Evolutionary conservation across 2,329 filamentous ascomycete species (phyloP), one percentile per base, ranked within the genome.

Genomic region (Helotiales sp.): DNA sequence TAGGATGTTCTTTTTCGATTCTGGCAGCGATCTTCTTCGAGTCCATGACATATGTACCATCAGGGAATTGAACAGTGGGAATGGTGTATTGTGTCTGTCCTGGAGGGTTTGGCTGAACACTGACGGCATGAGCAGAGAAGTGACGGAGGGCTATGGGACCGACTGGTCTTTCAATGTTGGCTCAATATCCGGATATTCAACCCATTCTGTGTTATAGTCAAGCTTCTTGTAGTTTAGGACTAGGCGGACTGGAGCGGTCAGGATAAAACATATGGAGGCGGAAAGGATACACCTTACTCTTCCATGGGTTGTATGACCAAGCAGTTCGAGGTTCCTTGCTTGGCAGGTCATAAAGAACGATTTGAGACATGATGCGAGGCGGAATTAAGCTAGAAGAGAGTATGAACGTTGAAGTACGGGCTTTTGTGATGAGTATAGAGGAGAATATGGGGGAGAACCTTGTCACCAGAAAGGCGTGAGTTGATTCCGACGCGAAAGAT

Each of bases 221-320:
- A 90, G 70, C 1, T 76, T 76, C 70, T 91, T 91, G 74, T 80
- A 89, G 73, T 90, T 90, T 44, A 91, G 73, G 2, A 81, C 69
- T 55, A 90, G 72, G 1, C 88, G 85, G 44, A 83, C 87, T 89
- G 52, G 25, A 22, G 36, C 8, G 9, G 19, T 51, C 55, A 57
- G 22, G 19, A 50, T 48, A 1, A 27, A 12, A 46, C 54, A 60
- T 47, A 63, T 51, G 2, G 19, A 17, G 22, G 10, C 7, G 19
- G 3, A 52, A 36, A 31, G 19, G 33, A 30, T 5, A 15, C 13
- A 29, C 70, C 71, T 65, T 73, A 87, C 86, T 84, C 73, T 88
- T 90, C 87, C 86, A 90, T 0, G 87, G 82, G 69, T 90, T 91
- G 46, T 82, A 73, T 1, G 86, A 87, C 88, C 88, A 90, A 51